Conservation (phyloP, 169 alveolate genomes). For the Plasmodium falciparum region DNA sequence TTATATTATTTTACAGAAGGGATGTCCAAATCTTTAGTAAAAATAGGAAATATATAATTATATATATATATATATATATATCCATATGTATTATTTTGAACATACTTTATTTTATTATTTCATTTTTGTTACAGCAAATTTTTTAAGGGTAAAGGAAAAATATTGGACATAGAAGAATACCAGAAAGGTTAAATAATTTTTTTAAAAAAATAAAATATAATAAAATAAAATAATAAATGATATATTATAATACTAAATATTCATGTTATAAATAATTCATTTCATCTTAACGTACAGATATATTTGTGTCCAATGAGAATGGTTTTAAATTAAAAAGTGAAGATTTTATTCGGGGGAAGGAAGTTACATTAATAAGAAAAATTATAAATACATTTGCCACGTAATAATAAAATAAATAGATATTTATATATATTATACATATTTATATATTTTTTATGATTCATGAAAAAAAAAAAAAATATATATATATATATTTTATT, state of each 20-base stretch:
- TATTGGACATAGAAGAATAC: slow-evolving; percentile 56
- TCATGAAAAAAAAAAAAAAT: neutral
- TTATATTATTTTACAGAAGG: slow-evolving; percentile 43
- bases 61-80: slow-evolving; percentile 2
- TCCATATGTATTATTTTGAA: neutral
- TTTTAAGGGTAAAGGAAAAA: slow-evolving; percentile 62
- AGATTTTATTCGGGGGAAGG: slow-evolving; percentile 39
- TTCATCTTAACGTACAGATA: slow-evolving; percentile 9
- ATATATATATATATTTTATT: neutral
- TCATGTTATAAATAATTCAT: neutral
- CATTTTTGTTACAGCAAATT: slow-evolving; percentile 39
- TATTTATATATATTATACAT: neutral
- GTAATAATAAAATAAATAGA: slow-evolving; percentile 9
- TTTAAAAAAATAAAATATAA: neutral
- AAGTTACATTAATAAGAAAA: slow-evolving; percentile 32
- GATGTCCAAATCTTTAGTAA: slow-evolving; percentile 70
- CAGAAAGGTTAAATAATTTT: slow-evolving; percentile 21
- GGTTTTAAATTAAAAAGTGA: slow-evolving; percentile 25
- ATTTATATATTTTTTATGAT: neutral
- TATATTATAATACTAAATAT: neutral
- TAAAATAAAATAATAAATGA: neutral
- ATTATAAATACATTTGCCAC: slow-evolving; percentile 28
- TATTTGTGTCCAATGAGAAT: slow-evolving; percentile 33
- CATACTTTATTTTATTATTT: neutral
- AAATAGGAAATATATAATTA: neutral